These are phyloP conservation scores for Vicia faba DNA, from an alignment of 306 rosid genomes.

Conservation along the genomic window DNA sequence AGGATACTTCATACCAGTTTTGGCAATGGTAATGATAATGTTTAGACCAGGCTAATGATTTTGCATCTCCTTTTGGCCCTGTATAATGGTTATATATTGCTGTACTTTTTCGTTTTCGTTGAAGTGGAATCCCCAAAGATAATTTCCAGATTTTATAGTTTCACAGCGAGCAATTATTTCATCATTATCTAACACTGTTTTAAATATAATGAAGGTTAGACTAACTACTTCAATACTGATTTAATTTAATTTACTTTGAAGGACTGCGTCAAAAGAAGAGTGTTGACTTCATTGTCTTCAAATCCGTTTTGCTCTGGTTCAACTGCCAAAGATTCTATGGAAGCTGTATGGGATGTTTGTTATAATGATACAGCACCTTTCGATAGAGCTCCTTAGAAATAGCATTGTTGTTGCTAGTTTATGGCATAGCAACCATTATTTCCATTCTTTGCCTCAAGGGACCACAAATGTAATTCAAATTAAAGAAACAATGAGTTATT, in stretches of 20 bases:
- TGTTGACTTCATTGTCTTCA: conserved; percentile 58
- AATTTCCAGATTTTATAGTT: not conserved
- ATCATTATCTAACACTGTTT: not conserved
- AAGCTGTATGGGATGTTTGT: conserved; percentile 89
- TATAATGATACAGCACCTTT: conserved; percentile 84
- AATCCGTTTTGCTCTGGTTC: conserved; percentile 66
- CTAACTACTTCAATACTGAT: conserved; percentile 21
- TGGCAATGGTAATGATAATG: not conserved
- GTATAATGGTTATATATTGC: not conserved
- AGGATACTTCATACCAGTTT: not conserved
- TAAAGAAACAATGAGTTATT: not conserved
- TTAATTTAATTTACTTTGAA: conserved; percentile 46
- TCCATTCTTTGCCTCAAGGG: conserved; percentile 36
- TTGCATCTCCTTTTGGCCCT: not conserved
- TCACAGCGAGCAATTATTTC: too few relatives aligned
- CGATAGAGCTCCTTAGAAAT: conserved; percentile 69
- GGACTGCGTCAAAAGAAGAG: conserved; percentile 90
- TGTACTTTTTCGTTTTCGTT: not conserved
- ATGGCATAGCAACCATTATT: conserved; percentile 25
- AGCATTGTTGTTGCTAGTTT: conserved; percentile 8
- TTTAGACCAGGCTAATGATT: not conserved
- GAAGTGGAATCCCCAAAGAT: not conserved
- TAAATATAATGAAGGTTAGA: conserved; percentile 2
- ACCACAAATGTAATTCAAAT: conserved; percentile 26
- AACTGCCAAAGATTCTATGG: conserved; percentile 81